Conservation (phyloP, 2,329 filamentous ascomycete genomes). For the Sporothrix pallida region DNA sequence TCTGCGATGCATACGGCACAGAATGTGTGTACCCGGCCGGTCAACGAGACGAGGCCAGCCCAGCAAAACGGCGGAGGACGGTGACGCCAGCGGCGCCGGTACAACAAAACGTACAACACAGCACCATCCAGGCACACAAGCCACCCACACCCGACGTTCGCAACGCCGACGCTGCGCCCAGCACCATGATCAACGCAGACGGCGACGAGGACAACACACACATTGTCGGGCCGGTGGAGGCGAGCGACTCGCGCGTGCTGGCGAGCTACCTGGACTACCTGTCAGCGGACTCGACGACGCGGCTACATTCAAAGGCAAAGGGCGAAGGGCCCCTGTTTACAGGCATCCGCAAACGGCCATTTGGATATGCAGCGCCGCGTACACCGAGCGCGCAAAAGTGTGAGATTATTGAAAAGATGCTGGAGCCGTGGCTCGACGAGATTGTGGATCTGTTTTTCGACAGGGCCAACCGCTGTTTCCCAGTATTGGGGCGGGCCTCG, state of each 20-base stretch:
- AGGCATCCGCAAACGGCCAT: slow-evolving; percentile 19
- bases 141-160: not conserved
- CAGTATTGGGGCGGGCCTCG: slow-evolving; percentile 61
- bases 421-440: slow-evolving; percentile 59
- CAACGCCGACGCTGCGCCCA: not conserved
- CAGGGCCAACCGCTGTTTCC: slow-evolving; percentile 65
- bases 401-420: slow-evolving; percentile 62
- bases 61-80: not conserved
- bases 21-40: slow-evolving; percentile 48
- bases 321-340: slow-evolving; percentile 10
- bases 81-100: not conserved
- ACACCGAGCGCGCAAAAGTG: not conserved
- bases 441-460: slow-evolving; percentile 58
- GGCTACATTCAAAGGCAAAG: too few species aligned
- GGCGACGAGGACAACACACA: slow-evolving; percentile 28
- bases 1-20: slow-evolving; percentile 64
- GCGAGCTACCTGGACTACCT: slow-evolving; percentile 27
- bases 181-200: not conserved
- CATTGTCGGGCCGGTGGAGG: slow-evolving; percentile 26
- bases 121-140: not conserved
- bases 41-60: not conserved
- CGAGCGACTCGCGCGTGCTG: slow-evolving; percentile 23
- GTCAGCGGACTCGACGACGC: not conserved
- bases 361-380: not conserved
- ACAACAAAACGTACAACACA: not conserved